Evolutionary conservation across 1,284 basidiomycete species (phyloP).

Genomic region (Microbotryomycetes sp.): DNA sequence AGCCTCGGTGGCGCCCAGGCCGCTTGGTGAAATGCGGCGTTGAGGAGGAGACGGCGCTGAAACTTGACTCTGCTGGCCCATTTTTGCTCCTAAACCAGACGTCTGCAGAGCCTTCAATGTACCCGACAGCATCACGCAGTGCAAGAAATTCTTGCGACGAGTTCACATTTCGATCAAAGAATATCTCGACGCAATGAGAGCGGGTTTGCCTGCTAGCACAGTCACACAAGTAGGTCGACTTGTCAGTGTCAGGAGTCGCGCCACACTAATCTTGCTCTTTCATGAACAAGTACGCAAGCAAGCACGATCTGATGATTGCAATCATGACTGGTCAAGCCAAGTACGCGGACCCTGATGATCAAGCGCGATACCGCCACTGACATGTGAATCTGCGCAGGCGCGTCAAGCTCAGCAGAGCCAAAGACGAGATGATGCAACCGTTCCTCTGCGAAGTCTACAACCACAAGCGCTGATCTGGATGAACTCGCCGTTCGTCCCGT

Average conservation of each 20-base stretch:
- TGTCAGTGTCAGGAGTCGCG: not conserved
- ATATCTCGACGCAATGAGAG: not conserved
- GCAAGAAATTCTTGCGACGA: not conserved
- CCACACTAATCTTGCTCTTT: not conserved
- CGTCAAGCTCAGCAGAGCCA: constrained; percentile 6
- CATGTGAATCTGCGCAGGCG: not conserved
- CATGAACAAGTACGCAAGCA: not conserved
- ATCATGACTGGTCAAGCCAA: not conserved
- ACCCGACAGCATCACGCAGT: not conserved
- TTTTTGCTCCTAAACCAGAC: not conserved
- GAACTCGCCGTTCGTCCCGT: too few species aligned
- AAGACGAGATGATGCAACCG: not conserved
- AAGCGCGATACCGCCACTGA: too few species aligned
- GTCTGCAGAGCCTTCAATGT: not conserved
- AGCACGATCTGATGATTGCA: not conserved
- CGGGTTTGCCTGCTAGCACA: not conserved
- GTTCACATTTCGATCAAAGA: constrained; percentile 2
- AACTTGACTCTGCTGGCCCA: too few species aligned
- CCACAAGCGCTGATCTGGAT: too few species aligned
- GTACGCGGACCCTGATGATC: too few species aligned
- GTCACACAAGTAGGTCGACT: not conserved
- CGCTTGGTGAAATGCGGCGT: not conserved
- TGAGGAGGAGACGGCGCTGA: too few species aligned
- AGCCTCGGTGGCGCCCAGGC: not conserved
- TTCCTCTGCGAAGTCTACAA: not conserved